These are phyloP conservation scores for Pythium chondricola DNA, from an alignment of 352 stramenopile genomes.

Conservation along the genomic window DNA sequence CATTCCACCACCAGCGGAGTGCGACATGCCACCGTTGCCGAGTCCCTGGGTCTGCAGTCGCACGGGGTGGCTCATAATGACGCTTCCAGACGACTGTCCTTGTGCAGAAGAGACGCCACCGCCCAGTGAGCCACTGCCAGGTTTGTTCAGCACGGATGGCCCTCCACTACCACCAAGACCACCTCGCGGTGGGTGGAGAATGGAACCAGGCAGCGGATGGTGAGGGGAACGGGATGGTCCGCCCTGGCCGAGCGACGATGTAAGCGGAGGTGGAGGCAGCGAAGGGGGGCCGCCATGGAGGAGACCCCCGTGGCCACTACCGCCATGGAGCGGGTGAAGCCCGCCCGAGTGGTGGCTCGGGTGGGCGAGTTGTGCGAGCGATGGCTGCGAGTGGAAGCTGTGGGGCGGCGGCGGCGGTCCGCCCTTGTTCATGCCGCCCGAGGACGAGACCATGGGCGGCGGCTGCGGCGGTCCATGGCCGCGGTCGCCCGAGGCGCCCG, in stretches of 20 bases:
- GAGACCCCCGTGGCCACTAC: slow-evolving; percentile 31
- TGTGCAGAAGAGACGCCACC: slow-evolving; percentile 21
- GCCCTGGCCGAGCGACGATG: slow-evolving; percentile 38
- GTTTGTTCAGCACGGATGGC: slow-evolving; percentile 54
- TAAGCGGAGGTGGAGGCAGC: slow-evolving; percentile 56
- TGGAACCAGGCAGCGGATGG: slow-evolving; percentile 56
- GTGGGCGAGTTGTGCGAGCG: slow-evolving; percentile 55
- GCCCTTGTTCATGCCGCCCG: slow-evolving; percentile 28
- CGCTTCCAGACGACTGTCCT: slow-evolving; percentile 17
- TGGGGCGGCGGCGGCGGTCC: slow-evolving; percentile 38
- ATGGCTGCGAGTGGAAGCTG: slow-evolving; percentile 60
- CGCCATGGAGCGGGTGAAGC: slow-evolving; percentile 67
- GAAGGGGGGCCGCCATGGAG: slow-evolving; percentile 54
- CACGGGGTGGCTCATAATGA: slow-evolving; percentile 53
- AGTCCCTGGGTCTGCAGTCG: slow-evolving; percentile 47
- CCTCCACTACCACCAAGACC: slow-evolving; percentile 24
- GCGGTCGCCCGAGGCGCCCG: slow-evolving; percentile 56
- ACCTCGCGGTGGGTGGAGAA: slow-evolving; percentile 59
- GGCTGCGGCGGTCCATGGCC: slow-evolving; percentile 37
- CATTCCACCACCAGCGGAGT: slow-evolving; percentile 17
- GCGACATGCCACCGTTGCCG: slow-evolving; percentile 36
- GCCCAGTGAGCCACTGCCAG: slow-evolving; percentile 15
- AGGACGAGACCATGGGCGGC: slow-evolving; percentile 23
- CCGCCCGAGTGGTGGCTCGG: slow-evolving; percentile 29
- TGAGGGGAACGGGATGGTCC: slow-evolving; percentile 52